A percentile compares a stretch with the other conserved stretches of the same genome.
Conservation (phyloP, 2,329 filamentous ascomycete species). For the Colletotrichum sp. region DNA sequence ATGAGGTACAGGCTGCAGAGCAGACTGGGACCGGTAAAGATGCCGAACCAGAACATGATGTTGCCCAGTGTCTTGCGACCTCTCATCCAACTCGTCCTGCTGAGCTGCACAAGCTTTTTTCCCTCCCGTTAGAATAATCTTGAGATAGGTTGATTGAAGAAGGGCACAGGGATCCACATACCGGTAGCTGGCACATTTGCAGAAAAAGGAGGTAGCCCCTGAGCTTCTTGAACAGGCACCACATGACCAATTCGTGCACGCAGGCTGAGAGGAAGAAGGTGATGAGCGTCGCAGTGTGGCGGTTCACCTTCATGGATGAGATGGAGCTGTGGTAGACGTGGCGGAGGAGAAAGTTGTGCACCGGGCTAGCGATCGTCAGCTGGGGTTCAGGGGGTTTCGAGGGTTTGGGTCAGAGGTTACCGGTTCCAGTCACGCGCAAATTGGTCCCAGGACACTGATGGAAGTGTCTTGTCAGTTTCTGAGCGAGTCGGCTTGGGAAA, state of each 20-base stretch:
- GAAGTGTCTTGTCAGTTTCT: not conserved
- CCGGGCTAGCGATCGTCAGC: slow-evolving; percentile 51
- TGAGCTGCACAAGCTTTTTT: slow-evolving; percentile 64
- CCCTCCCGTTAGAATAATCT: not conserved
- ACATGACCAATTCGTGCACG: slow-evolving; percentile 80
- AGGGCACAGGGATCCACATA: slow-evolving; percentile 29
- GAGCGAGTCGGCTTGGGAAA: not conserved
- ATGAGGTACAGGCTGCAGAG: slow-evolving; percentile 66
- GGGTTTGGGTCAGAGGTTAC: not conserved
- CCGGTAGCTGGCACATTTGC: slow-evolving; percentile 77
- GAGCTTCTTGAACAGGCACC: slow-evolving; percentile 80
- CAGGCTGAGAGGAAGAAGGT: slow-evolving; percentile 77
- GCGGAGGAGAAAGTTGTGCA: slow-evolving; percentile 78
- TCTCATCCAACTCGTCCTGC: slow-evolving; percentile 69
- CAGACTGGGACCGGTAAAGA: slow-evolving; percentile 78
- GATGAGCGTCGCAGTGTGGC: slow-evolving; percentile 74
- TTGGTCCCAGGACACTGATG: slow-evolving; percentile 69
- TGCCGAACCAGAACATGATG: slow-evolving; percentile 77
- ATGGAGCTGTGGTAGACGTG: slow-evolving; percentile 84
- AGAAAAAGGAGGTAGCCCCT: slow-evolving; percentile 75
- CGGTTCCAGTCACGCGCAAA: slow-evolving; percentile 83
- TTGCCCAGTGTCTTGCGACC: slow-evolving; percentile 71
- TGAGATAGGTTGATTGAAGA: not conserved
- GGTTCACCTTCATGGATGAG: slow-evolving; percentile 72
- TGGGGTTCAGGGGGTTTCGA: not conserved